Base-by-base conservation (phyloP, 176 grass and related monocot genomes). In the Phoenix dactylifera region DNA sequence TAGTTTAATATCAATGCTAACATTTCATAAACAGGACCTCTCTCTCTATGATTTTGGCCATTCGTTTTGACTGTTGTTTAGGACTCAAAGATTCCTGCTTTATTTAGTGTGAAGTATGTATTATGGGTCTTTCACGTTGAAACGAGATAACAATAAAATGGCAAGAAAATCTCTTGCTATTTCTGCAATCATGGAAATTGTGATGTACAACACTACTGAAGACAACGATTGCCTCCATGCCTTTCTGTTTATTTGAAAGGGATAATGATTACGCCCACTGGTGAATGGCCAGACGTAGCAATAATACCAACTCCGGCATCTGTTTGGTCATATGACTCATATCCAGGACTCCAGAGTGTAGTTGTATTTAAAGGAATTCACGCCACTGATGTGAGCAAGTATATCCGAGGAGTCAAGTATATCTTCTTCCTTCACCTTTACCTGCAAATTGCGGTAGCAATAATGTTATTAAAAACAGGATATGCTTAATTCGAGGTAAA, bases 321-420 rank as follows among this genome's bases (percentile, higher is more conserved):
- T 74, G 35, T 56, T 35, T 48, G 69, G 69, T 71, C 60, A 57
- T 65, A 68, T 51, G 60, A 52, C 35, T 80, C 63, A 90, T 58
- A 86, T 90, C 87, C 87, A 90, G 32, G 87, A 82, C 59, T 90
- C 87, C 10, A 90, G 67, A 12, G 52, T 49, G 73, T 58, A 82
- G 66, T 85, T 90, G 70, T 77, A 84, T 55, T 72, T 66, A 56
- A 82, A 82, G 17, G 77, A 67, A 67, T 87, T 84, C 35, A 87
- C 64, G 3, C 62, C 77, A 64, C 67, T 89, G 25, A 97, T 77
- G 54, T 84, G 81, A 58, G 68, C 77, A 49, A 87, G 52, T 49
- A 87, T 81, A 62, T 87, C 68, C 5, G 77, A 80, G 0, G 75
- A 80, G 49, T 80, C 83, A 25, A 90, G 66, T 54, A 81, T 69